Evolutionary conservation across 129 eudicot genomes (phyloP), one percentile per base, ranked within the genome.

Genomic region (Pseudognaphalium luteoalbum): DNA sequence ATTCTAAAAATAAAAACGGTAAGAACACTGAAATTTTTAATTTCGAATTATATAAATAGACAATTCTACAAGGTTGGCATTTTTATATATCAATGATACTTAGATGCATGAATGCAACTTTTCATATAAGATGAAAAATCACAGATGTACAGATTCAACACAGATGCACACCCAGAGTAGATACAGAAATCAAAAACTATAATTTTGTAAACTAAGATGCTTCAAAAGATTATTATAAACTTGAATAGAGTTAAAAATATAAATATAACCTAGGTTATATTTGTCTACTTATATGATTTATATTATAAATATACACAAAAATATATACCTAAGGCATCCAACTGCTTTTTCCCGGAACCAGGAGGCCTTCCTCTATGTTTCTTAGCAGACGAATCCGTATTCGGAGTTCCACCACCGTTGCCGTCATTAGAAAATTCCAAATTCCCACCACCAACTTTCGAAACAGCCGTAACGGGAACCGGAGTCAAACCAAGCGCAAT

Each of bases 351-450:
- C 28, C 90, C 94, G 0, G 95, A 90, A 28, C 98, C 89, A 0
- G 98, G 87, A 3, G 98, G 98, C 81, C 98, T 61, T 22, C 98
- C 96, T 17, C 96, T 85, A 11, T 83, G 67, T 76, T 83, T 81
- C 87, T 86, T 88, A 7, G 77, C 74, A 5, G 75, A 61, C 12
- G 83, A 64, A 29, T 88, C 94, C 25, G 73, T 30, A 80, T 80
- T 80, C 22, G 79, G 62, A 6, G 78, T 82, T 7, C 79, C 86
- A 20, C 81, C 86, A 30, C 85, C 90, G 0, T 83, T 84, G 35
- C 81, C 85, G 5, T 73, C 80, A 22, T 58, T 77, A 17, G 90
- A 80, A 67, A 52, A 56, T 47, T 85, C 90, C 65, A 71, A 81
- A 59, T 78, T 87, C 8, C 64, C 87, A 37, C 63, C 81, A 44